Conservation (phyloP, 805 yeast species). For the Barnettozyma siamensis region DNA sequence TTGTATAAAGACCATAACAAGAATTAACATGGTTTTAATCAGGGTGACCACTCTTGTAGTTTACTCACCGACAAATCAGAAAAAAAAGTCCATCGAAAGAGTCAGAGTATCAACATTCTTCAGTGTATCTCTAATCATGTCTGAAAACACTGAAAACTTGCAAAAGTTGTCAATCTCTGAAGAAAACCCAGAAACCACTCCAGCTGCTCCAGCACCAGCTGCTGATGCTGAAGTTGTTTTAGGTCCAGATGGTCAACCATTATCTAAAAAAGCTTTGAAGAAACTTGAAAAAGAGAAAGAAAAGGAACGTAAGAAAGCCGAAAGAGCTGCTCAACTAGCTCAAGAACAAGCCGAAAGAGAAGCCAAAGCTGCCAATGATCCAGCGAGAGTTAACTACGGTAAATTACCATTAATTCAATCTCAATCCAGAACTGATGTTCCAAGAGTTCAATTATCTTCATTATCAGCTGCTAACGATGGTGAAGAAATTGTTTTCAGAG, state of each 20-base stretch:
- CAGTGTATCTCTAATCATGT: conserved; percentile 1
- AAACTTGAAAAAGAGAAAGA: conserved; percentile 90
- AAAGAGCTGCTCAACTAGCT: conserved; percentile 82
- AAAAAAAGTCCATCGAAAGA: neutral
- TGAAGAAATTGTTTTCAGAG: conserved; percentile 77
- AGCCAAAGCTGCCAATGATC: conserved; percentile 72
- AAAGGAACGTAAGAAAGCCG: conserved; percentile 89
- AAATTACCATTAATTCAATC: conserved; percentile 84
- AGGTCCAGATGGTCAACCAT: conserved; percentile 75
- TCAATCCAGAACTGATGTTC: conserved; percentile 54
- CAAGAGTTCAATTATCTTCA: conserved; percentile 52
- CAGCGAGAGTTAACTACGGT: conserved; percentile 86
- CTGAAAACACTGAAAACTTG: conserved; percentile 9
- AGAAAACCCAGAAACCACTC: conserved; percentile 30
- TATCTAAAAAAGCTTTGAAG: conserved; percentile 91
- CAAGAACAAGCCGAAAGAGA: conserved; percentile 68
- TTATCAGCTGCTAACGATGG: conserved; percentile 64
- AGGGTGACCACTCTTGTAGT: neutral
- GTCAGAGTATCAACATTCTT: too few species aligned
- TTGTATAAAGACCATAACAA: neutral
- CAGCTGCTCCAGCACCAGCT: conserved; percentile 56
- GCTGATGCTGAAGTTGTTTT: conserved; percentile 24
- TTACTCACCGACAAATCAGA: neutral
- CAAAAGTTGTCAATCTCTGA: conserved; percentile 10
- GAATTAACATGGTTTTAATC: neutral